A percentile compares a stretch with the other conserved stretches of the same genome.
Conservation (phyloP, 495 filamentous ascomycete genomes). For the Aspergillus ellipticus region DNA sequence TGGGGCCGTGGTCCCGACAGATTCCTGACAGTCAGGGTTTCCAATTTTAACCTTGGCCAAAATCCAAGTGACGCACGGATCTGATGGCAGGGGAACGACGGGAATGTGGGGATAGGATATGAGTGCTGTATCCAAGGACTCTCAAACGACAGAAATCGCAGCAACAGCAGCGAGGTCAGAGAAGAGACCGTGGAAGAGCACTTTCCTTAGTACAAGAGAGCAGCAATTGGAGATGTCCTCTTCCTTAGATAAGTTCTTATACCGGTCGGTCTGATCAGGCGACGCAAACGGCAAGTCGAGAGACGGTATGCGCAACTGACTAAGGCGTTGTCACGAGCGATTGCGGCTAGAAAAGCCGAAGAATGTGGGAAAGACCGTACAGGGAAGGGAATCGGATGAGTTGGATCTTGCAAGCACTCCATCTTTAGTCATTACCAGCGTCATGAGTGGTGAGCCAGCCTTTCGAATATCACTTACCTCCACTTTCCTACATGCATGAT, state of each 20-base stretch:
- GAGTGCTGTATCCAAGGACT: not conserved
- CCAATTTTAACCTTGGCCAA: constrained; percentile 4
- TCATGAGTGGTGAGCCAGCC: constrained; percentile 8
- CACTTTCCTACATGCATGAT: constrained; percentile 16
- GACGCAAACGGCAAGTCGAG: not conserved
- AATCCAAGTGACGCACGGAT: constrained; percentile 8
- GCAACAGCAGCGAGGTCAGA: not conserved
- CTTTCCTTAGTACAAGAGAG: not conserved
- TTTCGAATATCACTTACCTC: constrained; percentile 10
- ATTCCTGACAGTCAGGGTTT: constrained; percentile 2
- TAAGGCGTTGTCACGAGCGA: not conserved
- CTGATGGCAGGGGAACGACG: constrained; percentile 15
- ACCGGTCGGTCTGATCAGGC: not conserved
- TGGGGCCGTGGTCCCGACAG: not conserved
- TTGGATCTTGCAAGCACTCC: not conserved
- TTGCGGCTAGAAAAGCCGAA: not conserved
- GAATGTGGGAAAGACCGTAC: not conserved
- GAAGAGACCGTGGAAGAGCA: not conserved
- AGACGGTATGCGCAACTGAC: not conserved
- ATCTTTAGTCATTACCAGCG: constrained; percentile 6
- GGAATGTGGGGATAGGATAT: constrained; percentile 7
- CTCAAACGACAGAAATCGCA: not conserved
- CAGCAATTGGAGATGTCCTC: not conserved
- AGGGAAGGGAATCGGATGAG: not conserved
- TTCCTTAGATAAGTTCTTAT: not conserved